Conservation (phyloP, 148 eudicot species). For the Spergularia bocconei region DNA sequence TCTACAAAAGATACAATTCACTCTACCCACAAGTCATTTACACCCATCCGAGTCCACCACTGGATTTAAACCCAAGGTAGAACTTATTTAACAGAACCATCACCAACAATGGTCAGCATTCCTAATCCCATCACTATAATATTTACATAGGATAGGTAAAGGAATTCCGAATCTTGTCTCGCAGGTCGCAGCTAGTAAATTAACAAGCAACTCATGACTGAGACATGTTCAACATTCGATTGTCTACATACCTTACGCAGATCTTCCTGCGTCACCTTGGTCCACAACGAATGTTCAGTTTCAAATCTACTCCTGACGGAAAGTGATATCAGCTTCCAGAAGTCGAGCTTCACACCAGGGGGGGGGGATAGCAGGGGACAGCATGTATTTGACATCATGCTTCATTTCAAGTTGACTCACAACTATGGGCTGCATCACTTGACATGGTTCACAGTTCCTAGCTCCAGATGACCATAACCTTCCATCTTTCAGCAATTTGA, state of each 20-base stretch:
- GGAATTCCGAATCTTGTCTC: neutral
- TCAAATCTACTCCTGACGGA: neutral
- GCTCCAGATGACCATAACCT: neutral
- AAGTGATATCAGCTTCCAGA: neutral
- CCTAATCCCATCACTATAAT: neutral
- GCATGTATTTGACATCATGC: neutral
- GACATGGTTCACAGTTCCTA: neutral
- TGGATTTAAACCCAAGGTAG: neutral
- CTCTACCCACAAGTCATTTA: neutral
- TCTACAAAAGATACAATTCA: neutral
- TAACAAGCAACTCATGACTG: conserved; percentile 11
- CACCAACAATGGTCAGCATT: neutral
- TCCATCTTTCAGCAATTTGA: neutral
- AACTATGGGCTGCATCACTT: neutral
- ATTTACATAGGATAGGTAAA: neutral
- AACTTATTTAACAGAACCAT: neutral
- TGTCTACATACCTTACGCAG: neutral
- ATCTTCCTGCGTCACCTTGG: neutral
- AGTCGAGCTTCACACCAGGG: neutral
- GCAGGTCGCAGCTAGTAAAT: conserved; percentile 1
- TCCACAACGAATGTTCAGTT: neutral
- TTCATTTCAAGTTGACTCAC: conserved; percentile 12
- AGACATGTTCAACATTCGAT: conserved; percentile 7
- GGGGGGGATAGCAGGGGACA: neutral
- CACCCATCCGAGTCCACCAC: neutral